Percentiles rank a stretch among this genome's conserved stretches.
phyloP scores from a whole-genome alignment of 192 early-diverging fungal species.

The Coemansia sp. region DNA sequence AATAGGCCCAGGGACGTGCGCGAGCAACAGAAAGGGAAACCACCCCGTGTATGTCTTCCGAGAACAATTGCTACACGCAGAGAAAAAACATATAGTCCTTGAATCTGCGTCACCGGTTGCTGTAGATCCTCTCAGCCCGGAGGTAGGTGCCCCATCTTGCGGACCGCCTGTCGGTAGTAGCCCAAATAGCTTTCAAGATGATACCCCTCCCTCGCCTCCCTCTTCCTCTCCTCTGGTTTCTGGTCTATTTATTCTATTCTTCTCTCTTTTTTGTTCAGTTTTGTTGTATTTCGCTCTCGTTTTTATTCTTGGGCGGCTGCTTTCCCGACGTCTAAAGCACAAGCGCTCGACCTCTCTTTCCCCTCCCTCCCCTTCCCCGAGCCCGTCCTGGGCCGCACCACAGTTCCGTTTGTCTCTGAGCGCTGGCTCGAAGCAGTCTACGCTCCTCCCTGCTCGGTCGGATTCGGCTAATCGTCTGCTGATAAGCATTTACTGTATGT shows the following conservation, averaged over 20 bases:
- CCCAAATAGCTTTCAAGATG: neutral
- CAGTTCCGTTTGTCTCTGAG: neutral
- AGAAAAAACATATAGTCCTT: too few species aligned
- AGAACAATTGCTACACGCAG: neutral
- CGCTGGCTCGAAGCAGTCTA: too few species aligned
- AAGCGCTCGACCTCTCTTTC: neutral
- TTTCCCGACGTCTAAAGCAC: neutral
- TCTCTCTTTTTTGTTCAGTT: too few species aligned
- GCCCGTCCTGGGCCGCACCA: neutral
- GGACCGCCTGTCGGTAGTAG: neutral
- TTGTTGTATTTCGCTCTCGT: neutral
- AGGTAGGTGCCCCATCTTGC: neutral
- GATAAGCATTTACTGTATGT: conserved; percentile 5
- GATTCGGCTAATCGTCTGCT: neutral
- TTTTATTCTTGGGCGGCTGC: neutral
- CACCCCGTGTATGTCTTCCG: neutral
- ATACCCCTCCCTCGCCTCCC: neutral
- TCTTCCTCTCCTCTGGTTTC: neutral
- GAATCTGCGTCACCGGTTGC: neutral
- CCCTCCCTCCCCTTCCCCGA: neutral
- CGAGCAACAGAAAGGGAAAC: neutral
- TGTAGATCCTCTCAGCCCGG: conserved; percentile 1
- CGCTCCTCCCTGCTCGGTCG: neutral
- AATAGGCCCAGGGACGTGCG: neutral
- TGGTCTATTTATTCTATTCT: neutral